Percentiles rank a stretch among this genome's conserved stretches.
phyloP scores from a whole-genome alignment of 345 rosid species.

The Salix exigua region DNA sequence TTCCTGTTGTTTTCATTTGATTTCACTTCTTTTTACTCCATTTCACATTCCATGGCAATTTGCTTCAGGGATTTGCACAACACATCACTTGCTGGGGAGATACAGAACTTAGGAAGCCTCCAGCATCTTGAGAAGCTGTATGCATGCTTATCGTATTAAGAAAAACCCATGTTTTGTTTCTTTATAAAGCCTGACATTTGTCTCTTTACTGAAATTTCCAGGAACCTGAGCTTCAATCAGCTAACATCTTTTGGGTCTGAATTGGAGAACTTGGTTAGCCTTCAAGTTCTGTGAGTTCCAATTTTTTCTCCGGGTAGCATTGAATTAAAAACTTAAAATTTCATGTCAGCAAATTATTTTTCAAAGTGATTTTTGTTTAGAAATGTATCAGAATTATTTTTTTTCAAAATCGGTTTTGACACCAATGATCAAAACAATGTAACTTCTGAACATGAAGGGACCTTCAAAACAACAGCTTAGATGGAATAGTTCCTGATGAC shows the following conservation, averaged over 20 bases:
- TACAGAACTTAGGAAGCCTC: conserved; percentile 75
- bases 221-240: conserved; percentile 85
- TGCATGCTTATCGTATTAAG: conserved; percentile 9
- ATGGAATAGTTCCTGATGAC: conserved; percentile 67
- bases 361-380: too few relatives aligned
- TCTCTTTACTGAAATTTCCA: conserved; percentile 21
- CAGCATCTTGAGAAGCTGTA: conserved; percentile 75
- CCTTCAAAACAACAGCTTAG: conserved; percentile 74
- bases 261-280: conserved; percentile 55
- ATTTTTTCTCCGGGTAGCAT: background rate
- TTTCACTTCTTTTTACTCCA: background rate
- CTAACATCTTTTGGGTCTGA: conserved; percentile 67
- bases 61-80: conserved; percentile 78
- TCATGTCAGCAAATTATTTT: too few relatives aligned
- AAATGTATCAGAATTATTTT: too few relatives aligned
- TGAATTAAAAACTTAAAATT: background rate
- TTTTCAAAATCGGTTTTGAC: too few relatives aligned
- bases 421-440: background rate
- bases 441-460: conserved; percentile 45
- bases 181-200: background rate
- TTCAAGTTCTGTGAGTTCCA: conserved; percentile 70
- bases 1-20: background rate
- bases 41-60: conserved; percentile 1
- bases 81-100: conserved; percentile 77
- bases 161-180: background rate